Conservation (phyloP, 768 basidiomycete genomes). For the Leccinellum rugosiceps region DNA sequence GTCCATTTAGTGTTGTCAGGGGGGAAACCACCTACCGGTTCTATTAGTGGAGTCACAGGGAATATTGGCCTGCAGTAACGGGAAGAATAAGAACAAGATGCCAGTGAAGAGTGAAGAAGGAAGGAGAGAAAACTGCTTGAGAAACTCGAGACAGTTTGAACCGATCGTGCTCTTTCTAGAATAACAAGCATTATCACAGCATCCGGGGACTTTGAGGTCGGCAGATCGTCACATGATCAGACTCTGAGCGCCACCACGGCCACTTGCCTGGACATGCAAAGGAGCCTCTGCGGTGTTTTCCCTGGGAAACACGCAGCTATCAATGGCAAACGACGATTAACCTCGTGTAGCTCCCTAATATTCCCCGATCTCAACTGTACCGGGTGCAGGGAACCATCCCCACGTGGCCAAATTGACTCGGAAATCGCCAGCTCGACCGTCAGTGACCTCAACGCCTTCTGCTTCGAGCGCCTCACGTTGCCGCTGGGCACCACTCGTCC, state of each 20-base stretch:
- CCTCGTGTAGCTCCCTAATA: background rate
- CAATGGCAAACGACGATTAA: background rate
- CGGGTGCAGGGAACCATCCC: constrained; percentile 64
- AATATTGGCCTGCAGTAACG: constrained; percentile 35
- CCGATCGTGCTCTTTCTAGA: background rate
- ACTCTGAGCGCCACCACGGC: too few species aligned
- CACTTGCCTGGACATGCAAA: too few species aligned
- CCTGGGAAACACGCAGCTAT: background rate
- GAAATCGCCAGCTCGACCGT: constrained; percentile 52
- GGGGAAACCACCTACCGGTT: too few species aligned
- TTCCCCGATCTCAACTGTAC: constrained; percentile 21
- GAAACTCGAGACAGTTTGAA: background rate
- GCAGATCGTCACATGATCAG: background rate
- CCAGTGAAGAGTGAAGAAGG: background rate
- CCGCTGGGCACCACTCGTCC: constrained; percentile 70
- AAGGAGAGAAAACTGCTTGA: background rate
- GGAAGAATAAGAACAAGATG: background rate
- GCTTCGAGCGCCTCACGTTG: constrained; percentile 75
- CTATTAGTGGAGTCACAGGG: constrained; percentile 48
- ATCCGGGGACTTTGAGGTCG: background rate
- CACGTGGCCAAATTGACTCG: constrained; percentile 54
- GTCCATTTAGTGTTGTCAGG: too few species aligned
- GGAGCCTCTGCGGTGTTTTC: background rate
- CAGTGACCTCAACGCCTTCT: constrained; percentile 77
- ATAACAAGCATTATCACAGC: too few species aligned